phyloP scores from a whole-genome alignment of 371 early-diverging fungal species.

The Mortierella sp. region DNA sequence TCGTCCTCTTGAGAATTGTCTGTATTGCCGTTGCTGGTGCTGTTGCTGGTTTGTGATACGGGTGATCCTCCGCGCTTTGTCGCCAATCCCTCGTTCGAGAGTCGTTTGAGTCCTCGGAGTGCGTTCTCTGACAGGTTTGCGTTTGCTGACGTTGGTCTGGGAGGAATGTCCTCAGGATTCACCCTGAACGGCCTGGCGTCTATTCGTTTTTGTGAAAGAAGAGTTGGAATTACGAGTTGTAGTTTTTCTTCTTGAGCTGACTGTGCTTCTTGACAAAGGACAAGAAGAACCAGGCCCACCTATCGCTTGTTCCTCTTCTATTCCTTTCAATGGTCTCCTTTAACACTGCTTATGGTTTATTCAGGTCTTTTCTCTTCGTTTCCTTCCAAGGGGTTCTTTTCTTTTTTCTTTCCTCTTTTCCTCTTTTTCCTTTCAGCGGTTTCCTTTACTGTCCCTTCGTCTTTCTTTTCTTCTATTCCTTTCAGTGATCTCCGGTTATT shows the following conservation, averaged over 20 bases:
- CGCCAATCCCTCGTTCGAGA: slow-evolving; percentile 18
- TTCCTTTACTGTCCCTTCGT: too few relatives aligned
- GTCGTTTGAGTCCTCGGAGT: slow-evolving; percentile 36
- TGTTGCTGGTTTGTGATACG: slow-evolving; percentile 8
- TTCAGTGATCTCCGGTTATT: too few relatives aligned
- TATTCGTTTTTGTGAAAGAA: neutral
- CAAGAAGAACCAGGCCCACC: too few relatives aligned
- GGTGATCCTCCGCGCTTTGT: slow-evolving; percentile 34
- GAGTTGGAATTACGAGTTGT: neutral
- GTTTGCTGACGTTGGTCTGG: slow-evolving; percentile 20
- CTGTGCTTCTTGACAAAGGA: too few relatives aligned
- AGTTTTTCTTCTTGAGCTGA: neutral
- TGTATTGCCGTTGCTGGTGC: neutral
- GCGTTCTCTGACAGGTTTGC: slow-evolving; percentile 23
- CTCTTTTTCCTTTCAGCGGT: too few relatives aligned
- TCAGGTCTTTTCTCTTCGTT: too few relatives aligned
- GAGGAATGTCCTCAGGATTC: slow-evolving; percentile 25
- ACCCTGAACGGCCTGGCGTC: slow-evolving; percentile 27
- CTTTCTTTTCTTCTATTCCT: too few relatives aligned
- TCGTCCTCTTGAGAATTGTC: neutral
- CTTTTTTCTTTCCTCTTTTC: too few relatives aligned
- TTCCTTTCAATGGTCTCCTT: too few relatives aligned
- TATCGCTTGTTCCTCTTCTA: too few relatives aligned
- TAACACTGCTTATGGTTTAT: too few relatives aligned
- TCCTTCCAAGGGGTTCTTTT: too few relatives aligned